Evolutionary conservation across 176 grass and related monocot species (phyloP).

Genomic region (Rhynchospora breviuscula): DNA sequence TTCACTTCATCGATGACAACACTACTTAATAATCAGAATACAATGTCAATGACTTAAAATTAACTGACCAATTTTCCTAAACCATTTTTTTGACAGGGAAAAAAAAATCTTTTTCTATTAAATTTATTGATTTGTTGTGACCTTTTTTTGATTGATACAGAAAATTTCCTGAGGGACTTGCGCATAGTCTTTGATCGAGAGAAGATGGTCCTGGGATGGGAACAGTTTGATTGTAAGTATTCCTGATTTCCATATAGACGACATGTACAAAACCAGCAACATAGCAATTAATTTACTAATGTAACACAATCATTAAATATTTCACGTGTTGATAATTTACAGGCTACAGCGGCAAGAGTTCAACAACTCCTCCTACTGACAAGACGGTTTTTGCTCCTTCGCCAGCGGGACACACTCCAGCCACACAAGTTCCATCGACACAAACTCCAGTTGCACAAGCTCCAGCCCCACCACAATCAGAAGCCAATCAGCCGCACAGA

Average conservation of each 20-base stretch:
- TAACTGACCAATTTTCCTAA: neutral
- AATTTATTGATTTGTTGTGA: neutral
- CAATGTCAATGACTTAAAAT: no score
- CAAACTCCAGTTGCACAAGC: neutral
- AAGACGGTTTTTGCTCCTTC: neutral
- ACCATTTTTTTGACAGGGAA: neutral
- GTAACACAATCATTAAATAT: neutral
- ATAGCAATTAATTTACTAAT: neutral
- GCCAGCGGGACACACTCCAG: neutral
- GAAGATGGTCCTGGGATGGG: slow-evolving; percentile 28
- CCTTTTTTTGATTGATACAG: slow-evolving; percentile 13
- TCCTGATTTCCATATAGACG: neutral
- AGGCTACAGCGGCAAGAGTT: neutral
- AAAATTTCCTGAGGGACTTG: slow-evolving; percentile 33
- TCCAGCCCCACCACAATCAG: neutral
- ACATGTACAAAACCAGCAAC: neutral
- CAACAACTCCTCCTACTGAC: neutral
- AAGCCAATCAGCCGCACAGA: neutral
- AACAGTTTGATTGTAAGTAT: slow-evolving; percentile 36
- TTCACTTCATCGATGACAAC: no score
- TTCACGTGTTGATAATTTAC: neutral
- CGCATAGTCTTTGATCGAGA: slow-evolving; percentile 34
- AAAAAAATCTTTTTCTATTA: neutral
- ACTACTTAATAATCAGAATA: no score
- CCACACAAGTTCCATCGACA: no score